Base-by-base conservation (phyloP, 2,329 filamentous ascomycete genomes). In the Penicillium sp. region DNA sequence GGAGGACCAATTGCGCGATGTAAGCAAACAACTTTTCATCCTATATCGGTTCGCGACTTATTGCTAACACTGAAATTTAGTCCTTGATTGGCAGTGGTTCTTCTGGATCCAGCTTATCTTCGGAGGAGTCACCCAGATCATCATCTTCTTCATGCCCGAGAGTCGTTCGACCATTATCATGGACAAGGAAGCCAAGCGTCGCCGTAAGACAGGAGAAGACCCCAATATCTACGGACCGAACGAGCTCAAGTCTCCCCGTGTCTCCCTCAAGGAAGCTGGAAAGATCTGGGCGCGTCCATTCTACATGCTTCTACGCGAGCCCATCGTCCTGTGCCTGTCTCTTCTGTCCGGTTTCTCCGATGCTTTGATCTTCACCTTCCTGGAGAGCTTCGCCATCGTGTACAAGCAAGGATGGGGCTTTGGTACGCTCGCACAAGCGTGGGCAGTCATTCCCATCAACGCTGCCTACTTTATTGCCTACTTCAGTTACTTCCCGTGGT, bases 301-400 rank as follows among this genome's bases (percentile, higher is more conserved):
- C 73, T 80, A 80, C 67, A 88, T 90, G 84, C 86, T 90, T 65
- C 57, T 88, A 28, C 87, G 82, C 1, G 88, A 90, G 74, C 87
- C 88, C 5, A 90, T 90, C 50, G 87, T 90, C 10, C 75, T 87
- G 11, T 82, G 81, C 17, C 75, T 90, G 11, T 89, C 87, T 1
- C 80, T 89, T 0, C 82, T 90, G 5, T 86, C 82, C 8, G 87
- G 87, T 28, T 90, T 90, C 77, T 84, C 82, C 19, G 88, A 90
- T 58, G 86, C 86, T 12, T 80, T 90, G 28, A 84, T 86, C 64
- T 86, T 86, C 72, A 84, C 82, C 67, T 84, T 84, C 69, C 76
- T 86, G 33, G 80, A 86, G 61, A 80, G 79, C 0, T 86, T 84
- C 57, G 67, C 73, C 1, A 74, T 81, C 0, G 83, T 87, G 3